Evolutionary conservation across 805 yeast genomes (phyloP), one percentile per base, ranked within the genome.

Genomic region (Kuraishia borneana): DNA sequence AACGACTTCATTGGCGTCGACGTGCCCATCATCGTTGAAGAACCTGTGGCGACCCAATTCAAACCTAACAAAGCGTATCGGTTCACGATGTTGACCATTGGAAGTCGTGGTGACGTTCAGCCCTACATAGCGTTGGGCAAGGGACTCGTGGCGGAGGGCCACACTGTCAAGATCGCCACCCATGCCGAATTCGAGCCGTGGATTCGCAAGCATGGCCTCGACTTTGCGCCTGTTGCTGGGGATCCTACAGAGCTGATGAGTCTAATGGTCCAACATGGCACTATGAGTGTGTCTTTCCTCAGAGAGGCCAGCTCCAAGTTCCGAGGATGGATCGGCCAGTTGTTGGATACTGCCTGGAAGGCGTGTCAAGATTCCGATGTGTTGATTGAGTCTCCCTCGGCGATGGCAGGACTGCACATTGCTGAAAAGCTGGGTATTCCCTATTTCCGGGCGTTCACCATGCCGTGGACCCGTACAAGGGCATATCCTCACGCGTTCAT

Each of bases 381-480:
- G 14, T 61, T 89, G 39, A 83, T 89, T 37, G 97, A 89, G 51
- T 82, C 95, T n/a, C 97, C 97, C 0, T 81, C 94, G 2, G 89
- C 96, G 0, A 87, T 89, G 88, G 88, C 82, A 12, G 97, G 97
- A 7, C 72, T 88, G 31, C 97, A 89, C 47, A 83, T 89, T 37
- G 96, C 97, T 3, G 97, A 89, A 53, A 94, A 94, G 1, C 56
- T 89, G 38, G 73, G 76, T 16, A 81, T 89, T 37, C 95, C 97
- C 0, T 89, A 89, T 51, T 82, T 83, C 61, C 66, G 96, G 46
- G 96, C 96, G 0, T 89, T 89, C 51, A 89, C 97, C 0, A 89
- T 89, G 97, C 97, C 97, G 0, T 89, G 97, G 97, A 84, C 96
- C 0, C 61, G 95, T 40, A 88, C 97, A 1, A 67, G 94, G 44